These are phyloP conservation scores for Yarrowia galli DNA, from an alignment of 1,139 yeast species.

Conservation along the genomic window DNA sequence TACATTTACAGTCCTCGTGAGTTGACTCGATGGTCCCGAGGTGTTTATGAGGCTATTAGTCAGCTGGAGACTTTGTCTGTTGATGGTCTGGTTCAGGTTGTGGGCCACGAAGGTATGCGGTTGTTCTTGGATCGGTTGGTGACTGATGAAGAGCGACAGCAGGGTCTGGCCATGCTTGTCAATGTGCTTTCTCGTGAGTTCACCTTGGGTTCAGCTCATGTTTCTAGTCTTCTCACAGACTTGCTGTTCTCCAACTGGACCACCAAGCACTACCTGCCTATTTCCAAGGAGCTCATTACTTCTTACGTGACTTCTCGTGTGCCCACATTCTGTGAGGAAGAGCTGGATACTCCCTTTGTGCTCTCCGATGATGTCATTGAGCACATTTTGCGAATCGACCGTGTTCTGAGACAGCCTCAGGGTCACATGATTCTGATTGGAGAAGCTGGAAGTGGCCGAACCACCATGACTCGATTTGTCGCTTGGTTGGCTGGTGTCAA, in stretches of 20 bases:
- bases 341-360: slow-evolving; percentile 65
- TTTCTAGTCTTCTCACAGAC: slow-evolving; percentile 51
- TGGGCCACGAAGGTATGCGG: slow-evolving; percentile 85
- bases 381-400: slow-evolving; percentile 77
- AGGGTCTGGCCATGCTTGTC: slow-evolving; percentile 60
- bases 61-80: slow-evolving; percentile 53
- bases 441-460: slow-evolving; percentile 81
- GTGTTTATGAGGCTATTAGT: slow-evolving; percentile 67
- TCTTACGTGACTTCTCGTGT: slow-evolving; percentile 70
- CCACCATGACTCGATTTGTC: slow-evolving; percentile 78
- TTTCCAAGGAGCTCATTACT: slow-evolving; percentile 58
- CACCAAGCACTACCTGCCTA: slow-evolving; percentile 66
- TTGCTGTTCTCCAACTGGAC: slow-evolving; percentile 79
- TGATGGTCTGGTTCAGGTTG: slow-evolving; percentile 63
- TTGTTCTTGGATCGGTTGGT: slow-evolving; percentile 78
- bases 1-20: slow-evolving; percentile 91
- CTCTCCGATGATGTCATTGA: slow-evolving; percentile 76
- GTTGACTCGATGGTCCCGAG: slow-evolving; percentile 84
- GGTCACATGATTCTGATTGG: slow-evolving; percentile 94
- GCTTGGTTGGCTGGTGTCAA: slow-evolving; percentile 89
- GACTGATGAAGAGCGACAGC: slow-evolving; percentile 56
- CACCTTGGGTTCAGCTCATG: slow-evolving; percentile 60
- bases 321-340: slow-evolving; percentile 73
- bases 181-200: slow-evolving; percentile 47
- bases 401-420: slow-evolving; percentile 84